Percentiles rank a stretch among this genome's conserved stretches.
These are phyloP conservation scores for Discostella pseudostelligera DNA, from an alignment of 108 stramenopile genomes.

Conservation along the genomic window DNA sequence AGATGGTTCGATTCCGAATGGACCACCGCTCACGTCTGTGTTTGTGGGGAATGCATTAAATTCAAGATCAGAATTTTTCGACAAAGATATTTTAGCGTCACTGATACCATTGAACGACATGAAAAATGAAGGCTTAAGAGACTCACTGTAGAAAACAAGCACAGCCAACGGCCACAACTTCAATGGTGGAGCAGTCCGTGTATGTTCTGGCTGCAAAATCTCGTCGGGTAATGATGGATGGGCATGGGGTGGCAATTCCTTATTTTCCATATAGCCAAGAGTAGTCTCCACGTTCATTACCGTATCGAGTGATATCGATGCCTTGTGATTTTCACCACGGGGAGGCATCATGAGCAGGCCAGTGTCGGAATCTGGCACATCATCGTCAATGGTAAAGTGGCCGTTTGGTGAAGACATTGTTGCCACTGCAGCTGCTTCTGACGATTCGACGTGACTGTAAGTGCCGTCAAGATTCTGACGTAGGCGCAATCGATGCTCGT, in stretches of 20 bases:
- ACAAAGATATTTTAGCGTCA: constrained; percentile 4
- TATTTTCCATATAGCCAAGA: constrained; percentile 19
- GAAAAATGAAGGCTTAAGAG: neutral
- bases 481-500: constrained; percentile 40
- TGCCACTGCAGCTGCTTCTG: constrained; percentile 1
- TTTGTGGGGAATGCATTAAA: neutral
- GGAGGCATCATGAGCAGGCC: constrained; percentile 11
- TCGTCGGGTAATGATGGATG: constrained; percentile 35
- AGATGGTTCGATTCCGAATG: constrained; percentile 91
- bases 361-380: neutral
- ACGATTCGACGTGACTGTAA: constrained; percentile 37
- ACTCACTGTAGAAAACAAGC: constrained; percentile 88
- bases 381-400: neutral
- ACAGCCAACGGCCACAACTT: constrained; percentile 69
- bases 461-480: constrained; percentile 45
- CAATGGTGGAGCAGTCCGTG: constrained; percentile 29
- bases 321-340: constrained; percentile 10
- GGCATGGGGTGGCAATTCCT: constrained; percentile 17
- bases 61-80: neutral
- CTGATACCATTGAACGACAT: neutral
- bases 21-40: constrained; percentile 60
- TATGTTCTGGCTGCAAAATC: constrained; percentile 33
- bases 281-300: constrained; percentile 17
- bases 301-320: constrained; percentile 17
- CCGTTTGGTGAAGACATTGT: constrained; percentile 5